Percentiles rank a stretch among this genome's conserved stretches.
These are phyloP conservation scores for Termitomyces sp. DNA, from an alignment of 1,284 basidiomycete genomes.

Conservation along the genomic window DNA sequence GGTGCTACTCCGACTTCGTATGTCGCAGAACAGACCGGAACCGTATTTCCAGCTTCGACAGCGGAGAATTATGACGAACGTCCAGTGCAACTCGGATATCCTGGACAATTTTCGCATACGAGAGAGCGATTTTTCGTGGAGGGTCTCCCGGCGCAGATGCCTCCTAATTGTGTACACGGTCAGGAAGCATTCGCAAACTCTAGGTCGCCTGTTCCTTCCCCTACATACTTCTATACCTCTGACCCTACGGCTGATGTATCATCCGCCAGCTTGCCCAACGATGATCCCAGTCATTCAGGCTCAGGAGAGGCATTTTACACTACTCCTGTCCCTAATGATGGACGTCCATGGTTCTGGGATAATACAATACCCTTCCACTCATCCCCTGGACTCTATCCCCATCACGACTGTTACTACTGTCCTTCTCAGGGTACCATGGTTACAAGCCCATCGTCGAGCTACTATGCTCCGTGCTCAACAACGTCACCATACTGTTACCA, in stretches of 20 bases:
- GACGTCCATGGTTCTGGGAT: slow-evolving; percentile 15
- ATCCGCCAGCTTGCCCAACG: neutral
- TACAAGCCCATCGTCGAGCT: slow-evolving; percentile 14
- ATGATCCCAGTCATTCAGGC: neutral
- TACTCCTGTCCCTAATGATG: neutral
- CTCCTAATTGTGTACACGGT: slow-evolving; percentile 15
- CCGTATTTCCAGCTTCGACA: slow-evolving; percentile 20
- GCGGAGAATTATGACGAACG: slow-evolving; percentile 11
- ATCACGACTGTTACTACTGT: slow-evolving; percentile 28
- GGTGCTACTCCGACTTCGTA: neutral
- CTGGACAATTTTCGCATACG: slow-evolving; percentile 29
- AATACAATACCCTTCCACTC: slow-evolving; percentile 12
- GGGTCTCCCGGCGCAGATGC: slow-evolving; percentile 12
- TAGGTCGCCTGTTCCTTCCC: slow-evolving; percentile 25
- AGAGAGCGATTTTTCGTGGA: slow-evolving; percentile 28
- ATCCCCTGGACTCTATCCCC: slow-evolving; percentile 16
- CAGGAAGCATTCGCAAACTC: slow-evolving; percentile 14
- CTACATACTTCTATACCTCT: slow-evolving; percentile 36
- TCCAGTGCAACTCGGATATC: slow-evolving; percentile 17
- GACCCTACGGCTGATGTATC: slow-evolving; percentile 15
- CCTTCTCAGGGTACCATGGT: slow-evolving; percentile 23
- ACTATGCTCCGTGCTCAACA: slow-evolving; percentile 23
- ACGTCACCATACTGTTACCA: slow-evolving; percentile 23
- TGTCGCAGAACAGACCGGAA: slow-evolving; percentile 14
- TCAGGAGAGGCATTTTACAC: neutral